A percentile compares a stretch with the other conserved stretches of the same genome.
Conservation (phyloP, 768 basidiomycete species). For the Hericium alpestre region DNA sequence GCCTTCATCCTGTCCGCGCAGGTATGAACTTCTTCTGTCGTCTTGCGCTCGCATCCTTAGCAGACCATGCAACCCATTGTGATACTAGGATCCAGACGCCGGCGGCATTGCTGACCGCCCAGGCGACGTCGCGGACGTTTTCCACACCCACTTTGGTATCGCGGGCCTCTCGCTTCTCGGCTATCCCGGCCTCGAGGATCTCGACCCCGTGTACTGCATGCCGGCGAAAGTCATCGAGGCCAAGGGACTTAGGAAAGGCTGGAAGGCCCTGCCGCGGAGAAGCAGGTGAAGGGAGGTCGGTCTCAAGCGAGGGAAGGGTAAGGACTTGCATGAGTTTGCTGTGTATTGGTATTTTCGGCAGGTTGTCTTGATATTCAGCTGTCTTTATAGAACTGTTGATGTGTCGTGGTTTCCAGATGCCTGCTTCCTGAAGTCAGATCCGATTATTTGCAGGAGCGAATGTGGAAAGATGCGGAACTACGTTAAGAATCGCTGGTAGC, state of each 20-base stretch:
- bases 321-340: too few species aligned
- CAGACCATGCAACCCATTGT: not conserved
- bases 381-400: too few species aligned
- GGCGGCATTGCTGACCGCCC: slow-evolving; percentile 94
- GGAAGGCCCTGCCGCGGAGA: slow-evolving; percentile 39
- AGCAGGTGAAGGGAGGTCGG: not conserved
- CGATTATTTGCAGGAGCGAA: too few species aligned
- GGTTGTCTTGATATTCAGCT: too few species aligned
- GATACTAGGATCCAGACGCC: slow-evolving; percentile 70
- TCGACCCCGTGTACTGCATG: slow-evolving; percentile 97
- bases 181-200: slow-evolving; percentile 70
- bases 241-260: slow-evolving; percentile 58
- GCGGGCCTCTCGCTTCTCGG: slow-evolving; percentile 80
- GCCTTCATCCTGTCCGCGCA: slow-evolving; percentile 84
- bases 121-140: slow-evolving; percentile 93
- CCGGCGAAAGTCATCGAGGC: slow-evolving; percentile 64
- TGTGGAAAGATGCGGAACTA: too few species aligned
- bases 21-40: slow-evolving; percentile 27
- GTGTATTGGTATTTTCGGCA: too few species aligned
- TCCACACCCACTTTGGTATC: slow-evolving; percentile 88
- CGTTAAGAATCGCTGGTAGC: too few species aligned
- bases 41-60: not conserved
- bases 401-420: too few species aligned
- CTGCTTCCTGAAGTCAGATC: too few species aligned
- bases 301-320: too few species aligned